Evolutionary conservation across 306 rosid genomes (phyloP), one percentile per base, ranked within the genome.

Genomic region (Lablab purpureus): DNA sequence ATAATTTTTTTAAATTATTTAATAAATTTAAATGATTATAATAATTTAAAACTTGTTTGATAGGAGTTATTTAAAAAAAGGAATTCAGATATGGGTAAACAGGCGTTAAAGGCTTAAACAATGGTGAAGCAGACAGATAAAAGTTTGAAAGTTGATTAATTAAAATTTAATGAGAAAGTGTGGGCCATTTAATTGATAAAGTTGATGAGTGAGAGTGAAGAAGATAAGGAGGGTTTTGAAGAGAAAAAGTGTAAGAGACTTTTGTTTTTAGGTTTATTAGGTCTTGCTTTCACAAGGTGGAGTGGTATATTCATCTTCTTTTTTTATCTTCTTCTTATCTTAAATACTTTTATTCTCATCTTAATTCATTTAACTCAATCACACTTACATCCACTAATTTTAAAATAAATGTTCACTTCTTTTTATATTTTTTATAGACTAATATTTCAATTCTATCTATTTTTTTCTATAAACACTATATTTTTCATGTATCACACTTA

Each of bases 181-280:
- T n/a, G 40, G 51, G 30, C n/a, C 75, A n/a, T 11, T 6, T 10
- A 10, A 14, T 47, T 34, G 41, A 1, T 5, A 34, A n/a, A 67
- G 17, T 11, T 11, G 56, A 27, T 4, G 47, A 78, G 49, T 52
- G 81, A 9, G 8, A 41, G 23, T 67, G 58, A 52, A 51, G 54
- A 50, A 52, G 81, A 77, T 67, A 77, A 54, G 56, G 67, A 54
- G 15, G 52, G 27, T 4, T 25, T 65, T 14, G 19, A 49, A 49
- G 18, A 0, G 63, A 76, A 13, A 40, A 18, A 66, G 43, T 55
- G 21, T 51, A 6, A 18, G 37, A 50, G 54, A 76, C n/a, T 66
- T 28, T 65, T 76, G 12, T 21, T 50, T n/a, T 18, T 2, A 32
- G 46, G 54, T 54, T 14, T 4, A 21, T 14, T 4, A 21, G 66